Evolutionary conservation across 805 yeast genomes (phyloP).

Genomic region (Ogataea corticis): DNA sequence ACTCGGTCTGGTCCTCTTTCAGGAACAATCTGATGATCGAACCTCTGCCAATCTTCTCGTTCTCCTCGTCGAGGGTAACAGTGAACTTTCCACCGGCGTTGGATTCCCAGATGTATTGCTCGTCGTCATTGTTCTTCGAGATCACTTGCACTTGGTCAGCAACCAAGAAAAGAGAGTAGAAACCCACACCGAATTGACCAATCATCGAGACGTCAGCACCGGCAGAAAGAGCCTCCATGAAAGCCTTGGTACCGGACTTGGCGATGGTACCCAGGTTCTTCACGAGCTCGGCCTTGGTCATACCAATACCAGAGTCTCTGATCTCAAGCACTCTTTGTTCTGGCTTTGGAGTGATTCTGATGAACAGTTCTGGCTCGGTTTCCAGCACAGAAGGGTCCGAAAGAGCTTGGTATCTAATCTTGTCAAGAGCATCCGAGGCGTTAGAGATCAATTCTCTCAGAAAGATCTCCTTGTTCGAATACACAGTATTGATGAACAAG

Average conservation of each 20-base stretch:
- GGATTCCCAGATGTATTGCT: slow-evolving; percentile 99
- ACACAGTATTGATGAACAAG: slow-evolving; percentile 98
- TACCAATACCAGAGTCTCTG: slow-evolving; percentile 99
- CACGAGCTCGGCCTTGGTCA: slow-evolving; percentile 98
- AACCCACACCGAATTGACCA: slow-evolving; percentile 99
- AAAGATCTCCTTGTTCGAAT: slow-evolving; percentile 98
- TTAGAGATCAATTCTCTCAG: slow-evolving; percentile 98
- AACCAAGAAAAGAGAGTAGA: slow-evolving; percentile 98
- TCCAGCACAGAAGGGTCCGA: slow-evolving; percentile 91
- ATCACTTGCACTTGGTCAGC: slow-evolving; percentile 99
- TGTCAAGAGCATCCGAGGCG: slow-evolving; percentile 98
- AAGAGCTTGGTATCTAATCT: slow-evolving; percentile 95
- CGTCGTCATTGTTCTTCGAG: slow-evolving; percentile 98
- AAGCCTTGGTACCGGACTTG: slow-evolving; percentile 98
- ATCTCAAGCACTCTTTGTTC: slow-evolving; percentile 92
- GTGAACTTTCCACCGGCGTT: slow-evolving; percentile 99
- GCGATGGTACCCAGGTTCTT: slow-evolving; percentile 99
- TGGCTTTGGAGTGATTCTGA: slow-evolving; percentile 96
- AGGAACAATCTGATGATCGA: slow-evolving; percentile 90
- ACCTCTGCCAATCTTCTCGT: slow-evolving; percentile 93
- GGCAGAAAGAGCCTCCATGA: slow-evolving; percentile 98
- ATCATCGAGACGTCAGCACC: slow-evolving; percentile 99
- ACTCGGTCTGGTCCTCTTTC: slow-evolving; percentile 98
- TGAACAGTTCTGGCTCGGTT: slow-evolving; percentile 93
- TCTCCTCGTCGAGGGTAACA: slow-evolving; percentile 83